A percentile compares a stretch with the other conserved stretches of the same genome.
These are phyloP conservation scores for Aspergillus luchuensis DNA, from an alignment of 2,329 filamentous ascomycete species.

Conservation along the genomic window DNA sequence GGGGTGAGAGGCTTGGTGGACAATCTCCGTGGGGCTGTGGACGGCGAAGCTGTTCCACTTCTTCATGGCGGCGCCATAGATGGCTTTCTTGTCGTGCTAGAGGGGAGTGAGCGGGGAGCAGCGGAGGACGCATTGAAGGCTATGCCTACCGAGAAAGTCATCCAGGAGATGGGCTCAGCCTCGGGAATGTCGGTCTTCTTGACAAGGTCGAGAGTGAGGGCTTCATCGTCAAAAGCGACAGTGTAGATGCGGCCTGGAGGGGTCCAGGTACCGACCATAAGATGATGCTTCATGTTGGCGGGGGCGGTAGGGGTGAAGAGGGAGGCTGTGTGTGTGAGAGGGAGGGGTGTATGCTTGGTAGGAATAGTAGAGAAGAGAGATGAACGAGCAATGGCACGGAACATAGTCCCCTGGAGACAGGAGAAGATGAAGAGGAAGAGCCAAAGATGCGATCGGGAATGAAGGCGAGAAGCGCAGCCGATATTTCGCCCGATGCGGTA, in stretches of 20 bases:
- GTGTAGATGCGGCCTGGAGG: conserved; percentile 88
- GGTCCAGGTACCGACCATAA: conserved; percentile 92
- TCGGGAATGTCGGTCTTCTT: conserved; percentile 79
- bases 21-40: conserved; percentile 72
- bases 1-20: conserved; percentile 72
- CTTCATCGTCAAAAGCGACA: conserved; percentile 82
- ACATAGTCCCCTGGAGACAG: not conserved
- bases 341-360: too few relatives aligned
- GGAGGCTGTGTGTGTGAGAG: not conserved
- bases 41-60: conserved; percentile 85
- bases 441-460: not conserved
- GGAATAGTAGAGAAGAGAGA: not conserved
- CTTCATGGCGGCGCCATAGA: conserved; percentile 91
- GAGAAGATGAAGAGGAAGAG: not conserved
- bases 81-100: conserved; percentile 77
- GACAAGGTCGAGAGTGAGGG: conserved; percentile 70
- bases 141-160: conserved; percentile 78
- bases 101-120: conserved; percentile 4
- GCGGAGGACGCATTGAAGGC: not conserved
- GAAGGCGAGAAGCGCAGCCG: not conserved
- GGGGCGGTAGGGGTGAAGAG: not conserved
- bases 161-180: conserved; percentile 90
- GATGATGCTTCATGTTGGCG: conserved; percentile 74
- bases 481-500: not conserved
- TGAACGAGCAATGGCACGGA: not conserved